A percentile compares a stretch with the other conserved stretches of the same genome.
These are phyloP conservation scores for Teunomyces stri DNA, from an alignment of 805 yeast species.

Conservation along the genomic window DNA sequence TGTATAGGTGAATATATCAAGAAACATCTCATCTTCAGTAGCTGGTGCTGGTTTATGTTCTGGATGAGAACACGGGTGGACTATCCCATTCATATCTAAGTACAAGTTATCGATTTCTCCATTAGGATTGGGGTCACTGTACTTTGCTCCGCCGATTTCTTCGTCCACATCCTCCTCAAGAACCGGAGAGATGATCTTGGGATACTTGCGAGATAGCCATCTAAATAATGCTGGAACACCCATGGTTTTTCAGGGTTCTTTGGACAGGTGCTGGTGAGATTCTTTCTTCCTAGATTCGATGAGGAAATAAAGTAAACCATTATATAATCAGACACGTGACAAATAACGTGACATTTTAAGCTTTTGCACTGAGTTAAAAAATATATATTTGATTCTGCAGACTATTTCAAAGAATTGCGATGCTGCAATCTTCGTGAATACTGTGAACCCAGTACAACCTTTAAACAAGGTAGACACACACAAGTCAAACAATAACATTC, in stretches of 20 bases:
- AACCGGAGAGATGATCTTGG: slow-evolving; percentile 90
- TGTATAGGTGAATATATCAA: slow-evolving; percentile 89
- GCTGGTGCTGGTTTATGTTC: slow-evolving; percentile 95
- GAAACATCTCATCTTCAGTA: slow-evolving; percentile 94
- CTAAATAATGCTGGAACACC: slow-evolving; percentile 98
- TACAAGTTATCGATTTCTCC: slow-evolving; percentile 94
- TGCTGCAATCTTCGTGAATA: background rate
- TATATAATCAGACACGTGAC: background rate
- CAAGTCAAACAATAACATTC: background rate
- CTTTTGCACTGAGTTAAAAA: background rate
- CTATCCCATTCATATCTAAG: slow-evolving; percentile 98
- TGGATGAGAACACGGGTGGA: slow-evolving; percentile 98
- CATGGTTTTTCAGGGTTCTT: slow-evolving; percentile 37
- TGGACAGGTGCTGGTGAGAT: background rate
- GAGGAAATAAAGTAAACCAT: background rate
- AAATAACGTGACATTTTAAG: background rate
- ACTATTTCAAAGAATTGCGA: background rate
- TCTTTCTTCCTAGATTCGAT: slow-evolving; percentile 2
- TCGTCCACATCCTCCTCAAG: slow-evolving; percentile 60
- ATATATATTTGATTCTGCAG: background rate
- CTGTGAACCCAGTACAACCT: no score
- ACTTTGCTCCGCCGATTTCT: slow-evolving; percentile 58
- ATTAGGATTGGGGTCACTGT: slow-evolving; percentile 80
- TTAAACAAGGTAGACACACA: background rate
- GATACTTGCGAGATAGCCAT: slow-evolving; percentile 92